Evolutionary conservation across 352 stramenopile genomes (phyloP), one percentile per base, ranked within the genome.

Genomic region (Lagenidium sp.): DNA sequence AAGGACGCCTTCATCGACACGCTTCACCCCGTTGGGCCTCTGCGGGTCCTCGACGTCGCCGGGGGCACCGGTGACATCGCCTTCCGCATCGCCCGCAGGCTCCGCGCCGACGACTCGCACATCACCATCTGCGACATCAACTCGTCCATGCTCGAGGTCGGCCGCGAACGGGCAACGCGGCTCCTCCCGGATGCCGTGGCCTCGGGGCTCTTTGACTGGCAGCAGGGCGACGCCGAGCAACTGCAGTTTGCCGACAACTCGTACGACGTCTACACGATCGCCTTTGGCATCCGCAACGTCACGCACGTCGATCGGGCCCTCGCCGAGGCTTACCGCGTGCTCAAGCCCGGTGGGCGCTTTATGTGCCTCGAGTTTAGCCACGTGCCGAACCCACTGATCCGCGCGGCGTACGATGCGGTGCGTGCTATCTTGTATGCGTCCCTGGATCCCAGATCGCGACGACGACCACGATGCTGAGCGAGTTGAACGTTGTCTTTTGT

Each of bases 51-150:
- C 21, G 96, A 99, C 65, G 90, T 99, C n/a, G 97, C 96, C 25
- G 97, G 97, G 23, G 97, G 97, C 41, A 99, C 97, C 8, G 97
- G 96, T 41, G 97, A 99, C 65, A 97, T 99, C 50, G 94, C 94
- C 1, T 99, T 99, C 77, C 95, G 96, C 42, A 97, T 98, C 35
- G 72, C 95, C 2, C 72, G 98, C 38, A 55, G 60, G 2, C 60
- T 91, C 30, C 24, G 57, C 36, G 63, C 62, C 29, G 46, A 49
- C 22, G 68, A 60, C 23, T 84, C 67, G 4, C 63, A 85, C 45
- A 93, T 99, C 40, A 97, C 94, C 11, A 94, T 99, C 30, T 98
- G 88, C 59, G 97, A 99, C 65, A 99, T 99, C 60, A 99, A 99
- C 67, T 82, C 77, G 36, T 97, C 97, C 60, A 99, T 99, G 97